Evolutionary conservation across 2,329 filamentous ascomycete species (phyloP).

Genomic region (Aspergillus luchuensis): DNA sequence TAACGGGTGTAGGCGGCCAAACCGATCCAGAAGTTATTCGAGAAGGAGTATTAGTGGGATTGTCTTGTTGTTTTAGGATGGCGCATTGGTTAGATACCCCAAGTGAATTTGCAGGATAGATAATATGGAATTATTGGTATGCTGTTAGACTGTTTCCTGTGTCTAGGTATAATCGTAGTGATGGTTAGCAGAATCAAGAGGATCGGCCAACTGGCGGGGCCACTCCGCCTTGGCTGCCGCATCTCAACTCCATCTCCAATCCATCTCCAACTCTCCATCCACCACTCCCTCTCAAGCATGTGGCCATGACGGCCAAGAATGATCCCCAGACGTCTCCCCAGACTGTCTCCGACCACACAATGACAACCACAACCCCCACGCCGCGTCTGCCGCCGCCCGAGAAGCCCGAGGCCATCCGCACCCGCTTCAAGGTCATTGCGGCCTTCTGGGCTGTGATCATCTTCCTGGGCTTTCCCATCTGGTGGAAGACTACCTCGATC

Average conservation of each 20-base stretch:
- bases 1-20: constrained; percentile 68
- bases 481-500: constrained; percentile 93
- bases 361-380: constrained; percentile 25
- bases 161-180: background rate
- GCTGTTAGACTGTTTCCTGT: too few species aligned
- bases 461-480: constrained; percentile 83
- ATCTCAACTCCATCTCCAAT: constrained; percentile 20
- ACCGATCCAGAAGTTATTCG: constrained; percentile 82
- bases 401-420: constrained; percentile 66
- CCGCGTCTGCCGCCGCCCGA: constrained; percentile 71
- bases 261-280: constrained; percentile 14
- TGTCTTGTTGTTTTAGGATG: constrained; percentile 17
- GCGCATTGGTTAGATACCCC: constrained; percentile 22
- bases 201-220: constrained; percentile 1
- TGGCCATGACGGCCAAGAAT: constrained; percentile 37
- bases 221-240: constrained; percentile 10
- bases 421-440: constrained; percentile 73
- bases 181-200: background rate
- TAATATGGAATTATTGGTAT: background rate
- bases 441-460: constrained; percentile 91
- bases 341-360: constrained; percentile 20
- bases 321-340: constrained; percentile 37
- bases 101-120: constrained; percentile 6
- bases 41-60: constrained; percentile 62
- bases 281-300: constrained; percentile 32